Evolutionary conservation across 768 basidiomycete genomes (phyloP), one percentile per base, ranked within the genome.

Genomic region (Tephrocybe rancida): DNA sequence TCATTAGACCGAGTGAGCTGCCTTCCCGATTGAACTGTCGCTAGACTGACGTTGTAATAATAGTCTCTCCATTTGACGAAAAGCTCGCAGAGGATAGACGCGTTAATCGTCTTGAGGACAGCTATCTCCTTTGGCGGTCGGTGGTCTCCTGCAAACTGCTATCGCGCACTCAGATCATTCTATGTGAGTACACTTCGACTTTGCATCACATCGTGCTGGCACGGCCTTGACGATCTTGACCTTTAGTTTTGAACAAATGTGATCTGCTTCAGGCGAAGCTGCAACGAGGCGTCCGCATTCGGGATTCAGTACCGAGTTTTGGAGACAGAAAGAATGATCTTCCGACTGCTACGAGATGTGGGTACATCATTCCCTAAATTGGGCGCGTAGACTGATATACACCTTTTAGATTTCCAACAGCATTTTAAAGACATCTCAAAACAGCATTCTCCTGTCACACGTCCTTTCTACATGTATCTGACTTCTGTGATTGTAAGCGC

Each of bases 51-150:
- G 48, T 27, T 32, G 52, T 55, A 32, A 51, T 57, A 7, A 6
- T 78, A 58, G 86, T 93, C 61, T 90, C 87, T 24, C 87, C 88
- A 49, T 94, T 93, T 64, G 87, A 93, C 61, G 90, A 93, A 66
- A 81, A 77, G 46, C 75, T 93, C 0, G 83, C 84, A 5, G 91
- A 92, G 67, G 81, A 92, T 61, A 75, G 74, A 3, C 71, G 70
- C 0, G 80, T 90, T 38, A 93, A 92, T 66, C 81, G 90, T 22
- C 66, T 92, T 16, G 86, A 91, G 69, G 90, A 92, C 63, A 88
- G 86, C 60, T 81, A 85, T 60, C 77, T 85, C 14, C 78, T 92
- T 5, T 92, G 89, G 90, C 80, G 81, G 49, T 82, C 83, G n/a
- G 82, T 92, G 47, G 87, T 85, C 59, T 72, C 80, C 5, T 88